Conservation (phyloP, 257 asterid genomes). For the Asclepias syriaca region DNA sequence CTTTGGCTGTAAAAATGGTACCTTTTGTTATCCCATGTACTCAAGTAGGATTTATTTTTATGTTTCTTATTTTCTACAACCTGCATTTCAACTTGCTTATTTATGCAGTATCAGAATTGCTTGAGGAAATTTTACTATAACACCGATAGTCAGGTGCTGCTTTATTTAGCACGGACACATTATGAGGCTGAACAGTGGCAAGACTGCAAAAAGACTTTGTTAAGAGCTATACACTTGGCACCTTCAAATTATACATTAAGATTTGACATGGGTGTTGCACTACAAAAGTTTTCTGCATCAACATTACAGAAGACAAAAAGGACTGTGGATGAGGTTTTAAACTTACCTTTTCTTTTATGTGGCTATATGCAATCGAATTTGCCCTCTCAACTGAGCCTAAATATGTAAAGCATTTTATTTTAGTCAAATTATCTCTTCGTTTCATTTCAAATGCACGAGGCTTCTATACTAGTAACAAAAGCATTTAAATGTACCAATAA, state of each 20-base stretch:
- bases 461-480: not conserved
- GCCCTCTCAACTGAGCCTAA: not conserved
- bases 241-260: conserved; percentile 91
- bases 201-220: conserved; percentile 88
- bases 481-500: not conserved
- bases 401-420: conserved; percentile 3
- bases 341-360: conserved; percentile 10
- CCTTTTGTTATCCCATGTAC: conserved; percentile 7
- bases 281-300: conserved; percentile 96
- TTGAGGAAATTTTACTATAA: conserved; percentile 79
- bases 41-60: not conserved
- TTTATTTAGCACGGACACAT: conserved; percentile 94
- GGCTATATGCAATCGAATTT: not conserved
- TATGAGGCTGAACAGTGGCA: conserved; percentile 99
- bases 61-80: not conserved
- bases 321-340: conserved; percentile 80
- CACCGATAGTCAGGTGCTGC: conserved; percentile 94
- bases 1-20: conserved; percentile 97
- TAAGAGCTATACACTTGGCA: conserved; percentile 94
- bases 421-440: not conserved
- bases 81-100: conserved; percentile 7
- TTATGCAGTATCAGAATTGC: conserved; percentile 90
- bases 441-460: not conserved
- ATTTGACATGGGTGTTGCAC: conserved; percentile 86
- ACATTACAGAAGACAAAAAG: conserved; percentile 91